These are phyloP conservation scores for Dicorynia guianensis DNA, from an alignment of 306 rosid genomes.

Conservation along the genomic window DNA sequence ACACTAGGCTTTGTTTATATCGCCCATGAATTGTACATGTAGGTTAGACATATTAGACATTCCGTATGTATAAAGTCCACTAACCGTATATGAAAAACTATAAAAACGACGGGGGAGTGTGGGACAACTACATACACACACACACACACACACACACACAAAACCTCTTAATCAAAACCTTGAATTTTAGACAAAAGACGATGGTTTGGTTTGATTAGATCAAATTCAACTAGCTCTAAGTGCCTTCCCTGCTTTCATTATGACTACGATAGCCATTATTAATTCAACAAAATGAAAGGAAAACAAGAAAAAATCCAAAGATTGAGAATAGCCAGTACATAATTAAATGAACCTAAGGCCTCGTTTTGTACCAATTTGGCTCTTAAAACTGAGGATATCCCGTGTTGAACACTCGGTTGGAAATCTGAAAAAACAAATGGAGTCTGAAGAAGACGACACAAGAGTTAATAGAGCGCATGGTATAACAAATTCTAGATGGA, in stretches of 20 bases:
- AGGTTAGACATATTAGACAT: conserved; percentile 27
- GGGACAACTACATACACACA: conserved; percentile 39
- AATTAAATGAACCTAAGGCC: not conserved
- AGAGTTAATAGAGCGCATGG: not conserved
- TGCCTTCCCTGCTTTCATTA: conserved; percentile 17
- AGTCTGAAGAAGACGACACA: conserved; percentile 12
- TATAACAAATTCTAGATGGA: not conserved
- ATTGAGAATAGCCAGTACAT: too few species aligned
- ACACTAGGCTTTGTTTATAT: conserved; percentile 17
- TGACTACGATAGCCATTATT: conserved; percentile 8
- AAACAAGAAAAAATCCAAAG: too few species aligned
- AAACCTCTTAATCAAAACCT: conserved; percentile 30
- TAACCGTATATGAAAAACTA: conserved; percentile 32
- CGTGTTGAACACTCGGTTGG: not conserved
- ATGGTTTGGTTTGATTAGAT: conserved; percentile 16
- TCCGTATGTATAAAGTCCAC: conserved; percentile 30
- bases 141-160: conserved; percentile 31
- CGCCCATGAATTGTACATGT: conserved; percentile 4
- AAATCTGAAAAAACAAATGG: conserved; percentile 12
- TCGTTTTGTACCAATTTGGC: conserved; percentile 21
- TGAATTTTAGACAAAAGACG: conserved; percentile 24
- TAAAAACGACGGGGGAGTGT: conserved; percentile 29
- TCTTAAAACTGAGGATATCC: not conserved
- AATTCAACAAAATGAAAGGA: too few species aligned
- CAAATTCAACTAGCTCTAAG: conserved; percentile 17